Percentiles rank a stretch among this genome's conserved stretches.
phyloP scores from a whole-genome alignment of 352 stramenopile genomes.

The Phytophthora meadii region DNA sequence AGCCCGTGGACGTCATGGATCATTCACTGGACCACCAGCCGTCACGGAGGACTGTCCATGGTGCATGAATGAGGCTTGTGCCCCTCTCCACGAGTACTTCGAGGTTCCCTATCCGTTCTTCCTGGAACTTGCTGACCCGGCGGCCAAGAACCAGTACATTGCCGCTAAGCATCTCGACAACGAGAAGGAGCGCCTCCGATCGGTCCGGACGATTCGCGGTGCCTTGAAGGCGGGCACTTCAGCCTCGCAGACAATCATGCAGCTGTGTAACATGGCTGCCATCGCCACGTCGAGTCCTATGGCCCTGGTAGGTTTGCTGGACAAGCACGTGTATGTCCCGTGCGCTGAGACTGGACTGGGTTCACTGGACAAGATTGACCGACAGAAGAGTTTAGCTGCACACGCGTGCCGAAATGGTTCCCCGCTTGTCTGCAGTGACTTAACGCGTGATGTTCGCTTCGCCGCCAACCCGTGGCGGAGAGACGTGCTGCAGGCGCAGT shows the following conservation, averaged over 20 bases:
- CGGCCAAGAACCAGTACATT: slow-evolving; percentile 66
- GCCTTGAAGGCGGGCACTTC: slow-evolving; percentile 48
- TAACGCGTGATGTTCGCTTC: slow-evolving; percentile 79
- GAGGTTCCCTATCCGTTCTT: slow-evolving; percentile 80
- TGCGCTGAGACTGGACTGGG: slow-evolving; percentile 56
- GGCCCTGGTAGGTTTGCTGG: slow-evolving; percentile 73
- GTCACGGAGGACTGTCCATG: slow-evolving; percentile 52
- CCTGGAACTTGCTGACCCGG: slow-evolving; percentile 56
- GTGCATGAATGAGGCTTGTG: slow-evolving; percentile 78
- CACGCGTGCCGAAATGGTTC: slow-evolving; percentile 78
- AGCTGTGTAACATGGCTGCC: slow-evolving; percentile 83
- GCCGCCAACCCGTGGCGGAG: slow-evolving; percentile 73
- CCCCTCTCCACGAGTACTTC: slow-evolving; percentile 65
- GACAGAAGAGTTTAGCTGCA: slow-evolving; percentile 68
- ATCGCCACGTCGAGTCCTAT: slow-evolving; percentile 79
- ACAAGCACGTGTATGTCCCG: slow-evolving; percentile 75
- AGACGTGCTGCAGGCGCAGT: slow-evolving; percentile 56
- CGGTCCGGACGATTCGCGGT: slow-evolving; percentile 56
- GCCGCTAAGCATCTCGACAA: slow-evolving; percentile 73
- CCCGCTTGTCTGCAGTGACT: slow-evolving; percentile 81
- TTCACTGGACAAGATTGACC: slow-evolving; percentile 51
- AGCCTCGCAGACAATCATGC: slow-evolving; percentile 60
- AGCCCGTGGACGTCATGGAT: slow-evolving; percentile 26
- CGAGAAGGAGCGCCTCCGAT: slow-evolving; percentile 69
- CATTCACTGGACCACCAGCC: slow-evolving; percentile 16